Evolutionary conservation across 2,329 filamentous ascomycete genomes (phyloP), one percentile per base, ranked within the genome.

Genomic region (Microdochium paspali): DNA sequence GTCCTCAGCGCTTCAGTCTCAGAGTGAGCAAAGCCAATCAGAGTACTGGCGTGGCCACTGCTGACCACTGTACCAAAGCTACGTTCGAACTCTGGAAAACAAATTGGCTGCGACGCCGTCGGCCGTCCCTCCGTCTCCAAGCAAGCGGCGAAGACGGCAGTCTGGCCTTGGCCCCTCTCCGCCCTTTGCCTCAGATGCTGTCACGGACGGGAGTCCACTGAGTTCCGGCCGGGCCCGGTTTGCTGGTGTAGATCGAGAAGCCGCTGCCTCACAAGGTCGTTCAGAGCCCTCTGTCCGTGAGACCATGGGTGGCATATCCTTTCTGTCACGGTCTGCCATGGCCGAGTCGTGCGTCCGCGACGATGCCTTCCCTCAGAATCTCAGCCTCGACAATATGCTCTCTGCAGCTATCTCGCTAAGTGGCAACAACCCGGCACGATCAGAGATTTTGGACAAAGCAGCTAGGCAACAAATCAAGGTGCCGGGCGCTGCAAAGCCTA

Each of bases 241-340:
- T 24, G 32, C 44, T 10, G 44, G 23, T 31, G 18, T 32, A 20
- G 23, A 18, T n/a, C 23, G n/a, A 13, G 9, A 39, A 6, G 2
- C 25, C 9, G 39, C 30, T 7, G 10, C 18, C 5, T 20, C 50
- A 50, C 44, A 54, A 54, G 42, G 46, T 52, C 18, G 53, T 54
- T 21, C 35, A 10, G 53, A 50, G 10, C 23, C 56, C 20, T 24
- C 57, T 10, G 50, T 58, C 20, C 54, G 55, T 31, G 53, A 53
- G 31, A 57, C 56, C 4, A 59, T 60, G 59, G 58, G 58, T 1
- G 59, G 61, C 35, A 61, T 62, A 24, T 56, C 58, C 13, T 57
- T 58, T 13, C 50, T 63, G 12, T 61, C 61, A 5, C 57, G 56
- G 24, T 61, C 54, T 47, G 60, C 61, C 13, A 61, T 63, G 56